A percentile compares a stretch with the other conserved stretches of the same genome.
phyloP scores from a whole-genome alignment of 441 rosid species.

The Capsella rubella region DNA sequence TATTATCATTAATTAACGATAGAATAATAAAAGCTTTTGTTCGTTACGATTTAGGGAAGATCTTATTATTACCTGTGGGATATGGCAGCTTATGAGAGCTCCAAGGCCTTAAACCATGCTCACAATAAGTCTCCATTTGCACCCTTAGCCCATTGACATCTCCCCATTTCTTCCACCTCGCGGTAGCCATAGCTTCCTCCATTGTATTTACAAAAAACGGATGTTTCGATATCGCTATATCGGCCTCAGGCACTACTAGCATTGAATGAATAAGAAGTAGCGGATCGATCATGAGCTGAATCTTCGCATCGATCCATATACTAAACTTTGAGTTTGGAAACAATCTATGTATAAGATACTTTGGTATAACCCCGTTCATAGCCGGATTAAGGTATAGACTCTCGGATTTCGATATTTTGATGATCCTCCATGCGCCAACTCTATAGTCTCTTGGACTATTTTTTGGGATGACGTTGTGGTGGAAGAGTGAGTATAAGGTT shows the following conservation, averaged over 20 bases:
- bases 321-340: constrained; percentile 86
- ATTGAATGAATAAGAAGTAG: constrained; percentile 74
- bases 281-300: constrained; percentile 88
- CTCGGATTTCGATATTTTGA: constrained; percentile 51
- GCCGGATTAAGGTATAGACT: constrained; percentile 66
- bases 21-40: constrained; percentile 12
- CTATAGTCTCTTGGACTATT: constrained; percentile 36
- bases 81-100: constrained; percentile 70
- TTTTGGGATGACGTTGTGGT: constrained; percentile 55
- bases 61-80: constrained; percentile 64
- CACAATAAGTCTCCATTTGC: constrained; percentile 94
- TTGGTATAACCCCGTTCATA: constrained; percentile 89
- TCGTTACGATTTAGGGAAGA: constrained; percentile 21
- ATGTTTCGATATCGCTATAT: constrained; percentile 85
- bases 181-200: constrained; percentile 97
- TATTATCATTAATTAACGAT: neutral
- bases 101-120: constrained; percentile 88
- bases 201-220: constrained; percentile 71
- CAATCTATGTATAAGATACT: constrained; percentile 76
- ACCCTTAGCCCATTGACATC: constrained; percentile 65
- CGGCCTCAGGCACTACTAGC: constrained; percentile 57
- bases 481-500: constrained; percentile 58
- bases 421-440: constrained; percentile 79
- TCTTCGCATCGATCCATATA: constrained; percentile 87
- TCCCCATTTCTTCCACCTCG: constrained; percentile 93